A percentile compares a stretch with the other conserved stretches of the same genome.
Evolutionary conservation across 192 early-diverging fungal species (phyloP).

Genomic region (Coemansia sp.): DNA sequence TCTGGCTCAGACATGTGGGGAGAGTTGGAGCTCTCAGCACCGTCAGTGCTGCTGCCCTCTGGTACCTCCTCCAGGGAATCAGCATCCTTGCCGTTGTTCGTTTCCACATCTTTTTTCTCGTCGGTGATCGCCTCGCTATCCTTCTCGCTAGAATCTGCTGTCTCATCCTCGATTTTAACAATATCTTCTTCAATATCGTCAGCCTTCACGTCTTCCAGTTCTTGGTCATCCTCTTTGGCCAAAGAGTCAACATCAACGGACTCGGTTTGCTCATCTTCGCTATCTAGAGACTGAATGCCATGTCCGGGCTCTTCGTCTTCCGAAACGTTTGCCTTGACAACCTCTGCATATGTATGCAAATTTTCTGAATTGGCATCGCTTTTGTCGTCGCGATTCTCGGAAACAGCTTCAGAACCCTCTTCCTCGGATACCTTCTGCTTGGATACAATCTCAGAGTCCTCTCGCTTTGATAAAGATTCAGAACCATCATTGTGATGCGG

Average conservation of each 20-base stretch:
- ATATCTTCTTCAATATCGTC: background rate
- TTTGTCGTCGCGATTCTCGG: background rate
- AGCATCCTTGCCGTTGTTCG: background rate
- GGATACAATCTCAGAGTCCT: no score
- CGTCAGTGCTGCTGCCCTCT: no score
- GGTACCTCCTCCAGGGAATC: no score
- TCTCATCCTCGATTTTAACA: background rate
- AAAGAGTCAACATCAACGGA: background rate
- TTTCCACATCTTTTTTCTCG: background rate
- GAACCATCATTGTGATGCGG: background rate
- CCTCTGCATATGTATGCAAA: conserved; percentile 10
- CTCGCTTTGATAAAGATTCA: no score
- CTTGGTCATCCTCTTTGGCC: background rate
- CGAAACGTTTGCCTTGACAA: conserved; percentile 1
- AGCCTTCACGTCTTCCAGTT: no score
- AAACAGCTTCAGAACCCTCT: background rate
- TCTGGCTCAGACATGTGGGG: background rate
- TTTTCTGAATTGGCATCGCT: background rate
- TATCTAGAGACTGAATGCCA: conserved; percentile 4
- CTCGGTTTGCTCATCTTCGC: background rate
- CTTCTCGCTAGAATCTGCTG: background rate
- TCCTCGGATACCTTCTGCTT: no score
- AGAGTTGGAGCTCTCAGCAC: background rate
- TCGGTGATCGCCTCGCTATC: background rate
- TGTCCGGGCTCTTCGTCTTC: background rate